Percentiles rank a stretch among this genome's conserved stretches.
Conservation (phyloP, 2,329 filamentous ascomycete genomes). For the Trichophaea hybrida region DNA sequence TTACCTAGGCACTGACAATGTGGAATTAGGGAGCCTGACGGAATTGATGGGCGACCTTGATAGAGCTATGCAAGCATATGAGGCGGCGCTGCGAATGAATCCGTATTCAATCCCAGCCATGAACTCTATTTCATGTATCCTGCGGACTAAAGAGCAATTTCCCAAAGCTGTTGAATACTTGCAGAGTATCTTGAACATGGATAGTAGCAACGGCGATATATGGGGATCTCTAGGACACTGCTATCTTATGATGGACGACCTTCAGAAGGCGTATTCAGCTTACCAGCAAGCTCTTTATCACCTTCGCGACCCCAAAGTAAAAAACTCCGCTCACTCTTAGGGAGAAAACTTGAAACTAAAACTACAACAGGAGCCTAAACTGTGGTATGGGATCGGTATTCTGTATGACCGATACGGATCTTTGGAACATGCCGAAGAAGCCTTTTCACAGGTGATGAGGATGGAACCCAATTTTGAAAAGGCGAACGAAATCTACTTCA, state of each 20-base stretch:
- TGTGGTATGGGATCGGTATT: constrained; percentile 98
- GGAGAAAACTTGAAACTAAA: constrained; percentile 2
- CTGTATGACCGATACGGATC: constrained; percentile 94
- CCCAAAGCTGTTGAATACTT: constrained; percentile 88
- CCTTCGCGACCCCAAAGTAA: constrained; percentile 78
- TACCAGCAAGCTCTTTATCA: constrained; percentile 94
- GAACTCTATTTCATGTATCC: constrained; percentile 83
- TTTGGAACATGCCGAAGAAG: constrained; percentile 91
- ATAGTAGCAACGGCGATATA: constrained; percentile 78
- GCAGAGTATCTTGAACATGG: constrained; percentile 77
- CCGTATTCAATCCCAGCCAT: constrained; percentile 78
- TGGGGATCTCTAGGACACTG: constrained; percentile 97
- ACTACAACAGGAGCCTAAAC: constrained; percentile 61
- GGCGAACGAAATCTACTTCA: constrained; percentile 97
- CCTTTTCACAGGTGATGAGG: constrained; percentile 96
- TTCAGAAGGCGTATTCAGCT: constrained; percentile 90
- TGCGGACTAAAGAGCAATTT: constrained; percentile 85
- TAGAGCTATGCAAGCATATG: constrained; percentile 78
- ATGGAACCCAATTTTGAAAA: constrained; percentile 98
- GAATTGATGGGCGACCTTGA: constrained; percentile 81
- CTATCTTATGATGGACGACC: constrained; percentile 95
- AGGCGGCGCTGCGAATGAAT: constrained; percentile 77
- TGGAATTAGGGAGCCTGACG: constrained; percentile 55
- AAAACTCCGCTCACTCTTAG: background rate
- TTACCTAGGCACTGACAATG: constrained; percentile 8